Base-by-base conservation (phyloP, 106 monocot genomes). In the Apostasia shenzhenica region DNA sequence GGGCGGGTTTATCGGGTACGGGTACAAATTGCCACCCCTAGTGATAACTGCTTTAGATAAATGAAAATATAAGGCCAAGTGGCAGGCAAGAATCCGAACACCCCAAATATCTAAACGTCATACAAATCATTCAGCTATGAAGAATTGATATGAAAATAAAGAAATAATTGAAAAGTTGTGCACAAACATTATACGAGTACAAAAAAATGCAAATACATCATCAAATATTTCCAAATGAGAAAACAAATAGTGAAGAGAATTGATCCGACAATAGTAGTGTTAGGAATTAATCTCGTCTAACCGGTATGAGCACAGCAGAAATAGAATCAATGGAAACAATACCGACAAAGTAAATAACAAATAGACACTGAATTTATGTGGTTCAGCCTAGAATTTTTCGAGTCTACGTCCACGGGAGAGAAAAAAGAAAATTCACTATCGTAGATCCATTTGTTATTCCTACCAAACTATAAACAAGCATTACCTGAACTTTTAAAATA, bases 1-100 rank as follows among this genome's bases (percentile, higher is more conserved):
- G n/a, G n/a, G n/a, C n/a, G n/a, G n/a, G n/a, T n/a, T n/a, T n/a
- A n/a, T n/a, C n/a, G n/a, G n/a, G n/a, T n/a, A n/a, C n/a, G n/a
- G n/a, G n/a, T n/a, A n/a, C n/a, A n/a, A n/a, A n/a, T n/a, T n/a
- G n/a, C n/a, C n/a, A n/a, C n/a, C n/a, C n/a, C n/a, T n/a, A n/a
- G 99, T 99, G 66, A 99, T 99, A 12, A 99, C 99, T 60, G 99
- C 87, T 75, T 99, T 99, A 6, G 92, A 90, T 57, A 83, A 99
- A 99, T 77, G 89, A 83, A 77, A 81, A 87, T 72, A 99, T 90
- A 42, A 99, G 87, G 53, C 90, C 81, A 57, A 99, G 69, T 57
- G 99, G 99, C 68, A 93, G 83, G 69, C 76, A 87, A 68, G 84
- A 58, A 94, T 94, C 51, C 94, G 90, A 69, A 90, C 84, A 73